Evolutionary conservation across 2,329 filamentous ascomycete genomes (phyloP).

Genomic region (Monilinia polystroma): DNA sequence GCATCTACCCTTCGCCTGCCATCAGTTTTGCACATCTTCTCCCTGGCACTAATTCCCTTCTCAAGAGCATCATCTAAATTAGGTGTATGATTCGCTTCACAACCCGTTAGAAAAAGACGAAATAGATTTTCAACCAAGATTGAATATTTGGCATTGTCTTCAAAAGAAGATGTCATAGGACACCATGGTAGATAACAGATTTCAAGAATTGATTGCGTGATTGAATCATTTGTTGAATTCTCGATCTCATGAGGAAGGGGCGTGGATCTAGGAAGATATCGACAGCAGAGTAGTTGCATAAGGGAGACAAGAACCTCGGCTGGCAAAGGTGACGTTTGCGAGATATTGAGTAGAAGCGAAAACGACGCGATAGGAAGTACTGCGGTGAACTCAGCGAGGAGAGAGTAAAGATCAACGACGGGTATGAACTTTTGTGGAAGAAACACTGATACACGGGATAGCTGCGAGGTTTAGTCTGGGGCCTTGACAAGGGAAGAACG

Average conservation of each 20-base stretch:
- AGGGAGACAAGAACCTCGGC: constrained; percentile 48
- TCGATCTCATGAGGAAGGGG: constrained; percentile 38
- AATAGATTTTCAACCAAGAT: constrained; percentile 55
- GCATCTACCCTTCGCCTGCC: constrained; percentile 45
- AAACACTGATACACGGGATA: constrained; percentile 40
- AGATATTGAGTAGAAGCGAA: constrained; percentile 46
- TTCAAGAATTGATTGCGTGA: constrained; percentile 52
- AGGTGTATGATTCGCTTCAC: constrained; percentile 32
- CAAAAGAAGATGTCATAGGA: constrained; percentile 47
- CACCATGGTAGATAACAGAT: constrained; percentile 53
- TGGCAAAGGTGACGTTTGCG: constrained; percentile 41
- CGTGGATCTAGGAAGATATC: constrained; percentile 46
- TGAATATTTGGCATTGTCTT: constrained; percentile 58
- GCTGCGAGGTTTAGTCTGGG: constrained; percentile 25
- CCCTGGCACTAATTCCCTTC: constrained; percentile 52
- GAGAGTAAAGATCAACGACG: constrained; percentile 49
- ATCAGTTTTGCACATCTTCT: constrained; percentile 44
- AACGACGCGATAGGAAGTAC: constrained; percentile 39
- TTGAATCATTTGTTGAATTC: constrained; percentile 41
- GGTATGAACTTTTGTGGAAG: constrained; percentile 49
- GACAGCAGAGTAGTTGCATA: constrained; percentile 51
- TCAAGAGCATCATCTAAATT: constrained; percentile 49
- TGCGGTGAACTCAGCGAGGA: constrained; percentile 48
- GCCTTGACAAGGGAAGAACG: background rate
- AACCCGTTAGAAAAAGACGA: constrained; percentile 45